phyloP scores from a whole-genome alignment of 768 basidiomycete species.

The Leucosporidium creatinivorum region DNA sequence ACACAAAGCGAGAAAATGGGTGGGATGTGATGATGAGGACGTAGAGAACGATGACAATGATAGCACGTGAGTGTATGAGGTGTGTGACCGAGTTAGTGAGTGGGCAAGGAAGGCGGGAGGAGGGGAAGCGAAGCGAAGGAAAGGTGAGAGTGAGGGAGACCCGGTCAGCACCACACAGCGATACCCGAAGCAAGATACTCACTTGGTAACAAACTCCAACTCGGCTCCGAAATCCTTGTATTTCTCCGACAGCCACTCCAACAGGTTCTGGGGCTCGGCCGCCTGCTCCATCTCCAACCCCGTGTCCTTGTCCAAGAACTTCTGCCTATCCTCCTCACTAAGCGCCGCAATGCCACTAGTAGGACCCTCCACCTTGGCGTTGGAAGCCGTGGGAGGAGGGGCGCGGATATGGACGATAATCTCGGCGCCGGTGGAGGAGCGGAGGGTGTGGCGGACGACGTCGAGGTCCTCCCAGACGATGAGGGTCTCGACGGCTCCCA shows the following conservation, averaged over 20 bases:
- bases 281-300: conserved; percentile 90
- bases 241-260: conserved; percentile 98
- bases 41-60: too few species aligned
- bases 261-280: conserved; percentile 69
- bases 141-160: not conserved
- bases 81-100: too few species aligned
- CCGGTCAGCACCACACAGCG: not conserved
- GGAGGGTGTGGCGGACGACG: conserved; percentile 73
- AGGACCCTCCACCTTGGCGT: conserved; percentile 20
- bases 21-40: too few species aligned
- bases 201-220: conserved; percentile 51
- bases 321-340: conserved; percentile 78
- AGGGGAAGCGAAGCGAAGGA: too few species aligned
- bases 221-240: conserved; percentile 96
- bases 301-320: conserved; percentile 91
- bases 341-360: conserved; percentile 29
- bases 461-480: conserved; percentile 99
- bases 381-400: conserved; percentile 31
- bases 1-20: too few species aligned
- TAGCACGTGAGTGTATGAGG: too few species aligned
- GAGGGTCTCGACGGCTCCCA: conserved; percentile 92
- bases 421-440: conserved; percentile 78
- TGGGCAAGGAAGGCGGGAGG: too few species aligned
- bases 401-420: conserved; percentile 62
- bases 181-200: not conserved